Evolutionary conservation across 208 protist genomes (phyloP).

Genomic region (Crithidia mellificae): DNA sequence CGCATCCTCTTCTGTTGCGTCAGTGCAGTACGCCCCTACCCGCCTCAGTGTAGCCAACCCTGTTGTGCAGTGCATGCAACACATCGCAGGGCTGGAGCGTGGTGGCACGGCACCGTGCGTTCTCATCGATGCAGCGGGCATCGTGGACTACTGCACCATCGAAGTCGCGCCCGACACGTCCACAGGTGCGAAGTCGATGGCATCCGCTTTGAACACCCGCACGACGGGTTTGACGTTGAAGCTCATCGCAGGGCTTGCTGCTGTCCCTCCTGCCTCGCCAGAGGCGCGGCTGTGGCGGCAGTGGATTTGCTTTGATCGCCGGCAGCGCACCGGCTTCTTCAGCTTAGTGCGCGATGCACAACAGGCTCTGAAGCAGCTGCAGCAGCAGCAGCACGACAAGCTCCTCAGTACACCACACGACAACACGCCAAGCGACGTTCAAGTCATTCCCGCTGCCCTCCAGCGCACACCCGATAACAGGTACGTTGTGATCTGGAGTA

Average conservation of each 20-base stretch:
- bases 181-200: not conserved
- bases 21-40: conserved; percentile 17
- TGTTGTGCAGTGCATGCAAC: conserved; percentile 55
- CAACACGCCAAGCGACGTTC: conserved; percentile 17
- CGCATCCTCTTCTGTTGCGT: too few relatives aligned
- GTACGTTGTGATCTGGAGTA: conserved; percentile 55
- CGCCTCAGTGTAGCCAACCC: conserved; percentile 51
- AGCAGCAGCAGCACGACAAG: not conserved
- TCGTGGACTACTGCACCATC: conserved; percentile 69
- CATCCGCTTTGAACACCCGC: not conserved
- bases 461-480: conserved; percentile 41
- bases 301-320: conserved; percentile 63
- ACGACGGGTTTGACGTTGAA: conserved; percentile 41
- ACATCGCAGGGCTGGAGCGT: conserved; percentile 20
- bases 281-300: conserved; percentile 47
- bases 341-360: conserved; percentile 48
- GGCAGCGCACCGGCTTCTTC: conserved; percentile 66
- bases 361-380: conserved; percentile 11
- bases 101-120: conserved; percentile 38
- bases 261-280: conserved; percentile 21
- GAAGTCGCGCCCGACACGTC: conserved; percentile 4
- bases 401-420: too few relatives aligned
- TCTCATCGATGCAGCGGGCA: conserved; percentile 51
- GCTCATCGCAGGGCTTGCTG: conserved; percentile 49
- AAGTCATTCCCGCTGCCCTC: conserved; percentile 44